These are phyloP conservation scores for Cylindrotheca fusiformis DNA, from an alignment of 108 stramenopile genomes.

Conservation along the genomic window DNA sequence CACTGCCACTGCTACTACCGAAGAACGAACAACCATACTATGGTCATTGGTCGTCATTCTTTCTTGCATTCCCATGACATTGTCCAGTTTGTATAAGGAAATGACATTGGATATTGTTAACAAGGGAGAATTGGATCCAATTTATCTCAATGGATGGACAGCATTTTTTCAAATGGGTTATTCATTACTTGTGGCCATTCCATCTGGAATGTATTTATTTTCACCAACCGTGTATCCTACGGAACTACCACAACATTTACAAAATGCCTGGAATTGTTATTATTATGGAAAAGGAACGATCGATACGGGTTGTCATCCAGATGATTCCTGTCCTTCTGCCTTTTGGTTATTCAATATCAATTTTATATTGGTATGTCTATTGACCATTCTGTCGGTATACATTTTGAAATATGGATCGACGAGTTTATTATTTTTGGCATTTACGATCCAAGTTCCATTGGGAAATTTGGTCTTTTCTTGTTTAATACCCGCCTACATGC, in stretches of 20 bases:
- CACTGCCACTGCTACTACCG: background rate
- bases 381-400: slow-evolving; percentile 57
- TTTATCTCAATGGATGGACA: slow-evolving; percentile 89
- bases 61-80: slow-evolving; percentile 86
- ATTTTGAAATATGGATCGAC: slow-evolving; percentile 88
- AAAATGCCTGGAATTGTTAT: slow-evolving; percentile 70
- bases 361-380: background rate
- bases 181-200: slow-evolving; percentile 61
- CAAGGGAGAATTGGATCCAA: slow-evolving; percentile 61
- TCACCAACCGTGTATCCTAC: slow-evolving; percentile 31
- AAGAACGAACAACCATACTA: slow-evolving; percentile 22
- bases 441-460: slow-evolving; percentile 84
- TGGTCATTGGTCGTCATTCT: slow-evolving; percentile 81
- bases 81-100: slow-evolving; percentile 90
- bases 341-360: background rate
- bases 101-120: slow-evolving; percentile 60
- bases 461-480: slow-evolving; percentile 84
- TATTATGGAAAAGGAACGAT: slow-evolving; percentile 45
- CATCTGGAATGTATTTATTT: slow-evolving; percentile 43
- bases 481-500: slow-evolving; percentile 54
- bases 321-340: background rate
- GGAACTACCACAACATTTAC: slow-evolving; percentile 63
- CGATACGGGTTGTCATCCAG: slow-evolving; percentile 3
- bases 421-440: slow-evolving; percentile 74
- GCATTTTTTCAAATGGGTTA: slow-evolving; percentile 79